Evolutionary conservation across 2,329 filamentous ascomycete species (phyloP).

Genomic region (Arthrobotrys entomopaga): DNA sequence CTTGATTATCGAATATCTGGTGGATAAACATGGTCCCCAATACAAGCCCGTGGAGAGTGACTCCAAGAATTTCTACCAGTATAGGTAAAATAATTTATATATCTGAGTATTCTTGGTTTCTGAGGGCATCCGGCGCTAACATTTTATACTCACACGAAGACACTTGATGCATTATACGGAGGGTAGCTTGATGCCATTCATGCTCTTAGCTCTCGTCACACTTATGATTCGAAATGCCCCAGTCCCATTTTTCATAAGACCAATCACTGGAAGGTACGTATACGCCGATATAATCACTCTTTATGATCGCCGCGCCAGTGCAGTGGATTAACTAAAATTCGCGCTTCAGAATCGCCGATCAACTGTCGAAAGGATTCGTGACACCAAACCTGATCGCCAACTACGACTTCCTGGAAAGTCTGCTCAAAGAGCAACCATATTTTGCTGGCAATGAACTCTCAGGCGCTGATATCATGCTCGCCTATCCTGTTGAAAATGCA

Average conservation of each 20-base stretch:
- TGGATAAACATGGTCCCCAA: conserved; percentile 72
- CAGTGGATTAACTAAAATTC: neutral
- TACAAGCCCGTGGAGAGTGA: conserved; percentile 70
- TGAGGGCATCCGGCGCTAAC: conserved; percentile 1
- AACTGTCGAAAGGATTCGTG: conserved; percentile 55
- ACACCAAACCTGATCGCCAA: conserved; percentile 56
- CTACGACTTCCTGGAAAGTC: conserved; percentile 57
- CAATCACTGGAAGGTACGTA: conserved; percentile 66
- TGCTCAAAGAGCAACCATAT: conserved; percentile 54
- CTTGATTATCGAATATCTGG: conserved; percentile 82
- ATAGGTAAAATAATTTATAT: conserved; percentile 59
- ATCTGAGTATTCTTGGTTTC: neutral
- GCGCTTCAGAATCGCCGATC: conserved; percentile 18
- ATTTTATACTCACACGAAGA: conserved; percentile 7
- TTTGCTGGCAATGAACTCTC: conserved; percentile 56
- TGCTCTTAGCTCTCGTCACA: conserved; percentile 74
- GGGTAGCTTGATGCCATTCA: conserved; percentile 79
- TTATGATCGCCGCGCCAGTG: no score
- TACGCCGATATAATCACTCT: neutral
- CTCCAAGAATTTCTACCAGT: conserved; percentile 67
- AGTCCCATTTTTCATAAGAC: conserved; percentile 76
- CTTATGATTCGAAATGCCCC: conserved; percentile 68
- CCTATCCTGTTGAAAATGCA: conserved; percentile 54
- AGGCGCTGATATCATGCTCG: conserved; percentile 57
- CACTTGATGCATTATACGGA: conserved; percentile 84